Base-by-base conservation (phyloP, 2,329 filamentous ascomycete genomes). In the Penicillium crustosum region DNA sequence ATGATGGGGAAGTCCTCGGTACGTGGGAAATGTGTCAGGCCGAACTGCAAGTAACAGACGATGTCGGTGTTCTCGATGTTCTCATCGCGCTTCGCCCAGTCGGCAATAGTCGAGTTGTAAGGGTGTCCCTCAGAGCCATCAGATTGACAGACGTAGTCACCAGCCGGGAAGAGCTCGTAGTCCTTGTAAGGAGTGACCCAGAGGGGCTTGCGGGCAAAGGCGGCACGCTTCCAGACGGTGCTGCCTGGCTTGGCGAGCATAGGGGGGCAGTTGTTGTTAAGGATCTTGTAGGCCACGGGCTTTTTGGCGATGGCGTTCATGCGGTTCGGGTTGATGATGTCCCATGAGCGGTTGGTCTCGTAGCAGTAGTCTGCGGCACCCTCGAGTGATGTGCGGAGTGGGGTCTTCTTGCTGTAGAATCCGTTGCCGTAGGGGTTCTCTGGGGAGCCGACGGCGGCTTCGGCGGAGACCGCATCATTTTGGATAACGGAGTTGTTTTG, bases 401-500 rank as follows among this genome's bases (percentile, higher is more conserved):
- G 64, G 0, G 68, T 72, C 56, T 82, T 79, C 53, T 70, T 70
- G 86, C 3, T 81, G 82, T 58, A 87, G 85, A 55, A 89, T 85
- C 33, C 83, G 86, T 68, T 69, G n/a, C 66, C 57, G 87, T 85
- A 72, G 88, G 86, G 87, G 87, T 90, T 72, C 81, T 84, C 3
- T 86, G 89, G 66, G 83, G 86, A 33, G 72, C 82, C 17, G 86
- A 90, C 67, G 83, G 87, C 0, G 82, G 85, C 3, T 77, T 90
- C 66, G 15, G 65, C 29, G 21, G 65, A 55, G 38, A 67, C 61
- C 9, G 66, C 66, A 29, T 68, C 66, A 35, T 35, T 65, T 52
- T 68, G 66, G 77, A 90, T 90, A 58, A 96, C 81, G 0, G 90
- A 91, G 74, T 96, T 96, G 65, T 87, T 83, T 2, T 86, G 83